Base-by-base conservation (phyloP, 768 basidiomycete genomes). In the Phanerochaete carnosa region DNA sequence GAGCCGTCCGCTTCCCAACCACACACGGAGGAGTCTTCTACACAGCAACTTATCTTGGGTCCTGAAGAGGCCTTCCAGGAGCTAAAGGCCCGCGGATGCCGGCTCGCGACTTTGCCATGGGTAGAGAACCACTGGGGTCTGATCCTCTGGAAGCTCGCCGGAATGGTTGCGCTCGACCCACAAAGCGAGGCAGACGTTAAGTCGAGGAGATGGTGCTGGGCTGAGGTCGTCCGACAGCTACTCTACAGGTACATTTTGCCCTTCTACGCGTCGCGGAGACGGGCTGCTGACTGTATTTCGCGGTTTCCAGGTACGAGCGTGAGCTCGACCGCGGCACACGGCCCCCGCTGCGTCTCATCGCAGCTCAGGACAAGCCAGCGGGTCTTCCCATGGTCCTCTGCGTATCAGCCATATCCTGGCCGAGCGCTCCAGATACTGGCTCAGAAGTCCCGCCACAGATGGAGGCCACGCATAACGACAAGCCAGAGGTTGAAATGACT, bases 101-200 rank as follows among this genome's bases (percentile, higher is more conserved):
- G 68, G 1, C 79, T 93, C 25, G 90, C 84, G 2, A 90, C 86
- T 8, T 77, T 85, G 63, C 73, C 78, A 25, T 99, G 97, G 97
- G 87, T 97, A 1, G 83, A 90, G 54, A 98, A 98, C 67, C 95
- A 97, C 66, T 99, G 94, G 92, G 72, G 76, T 11, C 74, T 95
- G 47, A 85, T 98, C 30, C 79, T 99, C 2, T 99, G 97, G 97
- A 99, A 99, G 75, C 74, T 97, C 23, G 93, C 94, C 2, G 90
- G 92, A 13, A 85, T 94, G 82, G 88, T 87, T 1, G 77, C 81
- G 35, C 78, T 94, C 1, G 86, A 92, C 60, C 94, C 95, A 3
- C 71, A 79, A 26, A 75, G 78, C 43, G 86, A 86, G 67, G 68
- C 61, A 15, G 73, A 81, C 49, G 75, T 79, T 52, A 64, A 65